These are phyloP conservation scores for Acaromyces ingoldii DNA, from an alignment of 1,284 basidiomycete genomes.

Conservation along the genomic window DNA sequence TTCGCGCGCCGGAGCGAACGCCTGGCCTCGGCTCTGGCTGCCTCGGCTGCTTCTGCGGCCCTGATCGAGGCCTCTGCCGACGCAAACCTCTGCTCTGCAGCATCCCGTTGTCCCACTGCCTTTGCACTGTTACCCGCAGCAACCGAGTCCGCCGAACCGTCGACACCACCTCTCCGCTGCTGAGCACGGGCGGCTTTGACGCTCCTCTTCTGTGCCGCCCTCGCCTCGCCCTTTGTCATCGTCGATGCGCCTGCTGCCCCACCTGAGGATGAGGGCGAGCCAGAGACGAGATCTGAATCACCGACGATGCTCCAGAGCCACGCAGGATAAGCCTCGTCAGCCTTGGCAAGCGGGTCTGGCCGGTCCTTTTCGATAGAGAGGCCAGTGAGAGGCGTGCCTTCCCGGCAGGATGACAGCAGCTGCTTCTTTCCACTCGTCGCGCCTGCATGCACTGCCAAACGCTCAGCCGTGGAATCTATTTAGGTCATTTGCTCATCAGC, in stretches of 20 bases:
- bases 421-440: too few relatives aligned
- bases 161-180: constrained; percentile 18
- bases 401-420: constrained; percentile 42
- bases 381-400: constrained; percentile 70
- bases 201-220: constrained; percentile 39
- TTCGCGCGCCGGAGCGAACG: constrained; percentile 28
- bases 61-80: neutral
- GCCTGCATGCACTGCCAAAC: too few relatives aligned
- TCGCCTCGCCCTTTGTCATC: constrained; percentile 46
- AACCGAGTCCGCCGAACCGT: constrained; percentile 4
- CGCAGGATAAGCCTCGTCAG: constrained; percentile 78
- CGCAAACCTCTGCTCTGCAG: neutral
- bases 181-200: constrained; percentile 32
- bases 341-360: constrained; percentile 68
- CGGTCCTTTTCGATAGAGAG: constrained; percentile 79
- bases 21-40: constrained; percentile 1
- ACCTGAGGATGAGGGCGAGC: constrained; percentile 30
- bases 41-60: neutral
- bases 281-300: constrained; percentile 27
- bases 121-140: neutral
- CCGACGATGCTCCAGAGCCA: constrained; percentile 79
- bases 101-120: neutral
- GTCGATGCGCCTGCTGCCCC: constrained; percentile 39
- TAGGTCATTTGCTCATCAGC: too few relatives aligned
- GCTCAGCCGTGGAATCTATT: too few relatives aligned